Percentiles rank a stretch among this genome's conserved stretches.
phyloP scores from a whole-genome alignment of 345 rosid species.

The Populus nigra region DNA sequence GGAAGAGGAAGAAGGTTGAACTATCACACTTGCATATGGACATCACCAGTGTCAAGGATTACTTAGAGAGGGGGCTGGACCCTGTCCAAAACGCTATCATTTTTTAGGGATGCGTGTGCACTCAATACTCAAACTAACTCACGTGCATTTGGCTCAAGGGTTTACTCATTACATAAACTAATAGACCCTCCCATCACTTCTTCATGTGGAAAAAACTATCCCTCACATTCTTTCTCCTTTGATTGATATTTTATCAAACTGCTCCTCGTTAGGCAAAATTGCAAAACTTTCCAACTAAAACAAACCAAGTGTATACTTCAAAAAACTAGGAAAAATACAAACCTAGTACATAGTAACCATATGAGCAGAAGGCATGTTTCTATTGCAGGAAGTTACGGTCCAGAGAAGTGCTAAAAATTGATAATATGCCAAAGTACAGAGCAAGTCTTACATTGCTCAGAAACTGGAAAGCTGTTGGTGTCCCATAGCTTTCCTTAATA shows the following conservation, averaged over 20 bases:
- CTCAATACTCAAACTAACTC: background rate
- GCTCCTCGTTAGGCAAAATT: background rate
- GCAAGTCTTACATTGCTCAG: constrained; percentile 63
- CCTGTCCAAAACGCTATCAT: background rate
- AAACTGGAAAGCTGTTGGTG: constrained; percentile 77
- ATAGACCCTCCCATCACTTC: background rate
- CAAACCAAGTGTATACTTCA: background rate
- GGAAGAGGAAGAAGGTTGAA: too few species aligned
- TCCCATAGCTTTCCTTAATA: constrained; percentile 81
- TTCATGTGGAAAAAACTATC: background rate
- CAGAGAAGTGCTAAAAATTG: background rate
- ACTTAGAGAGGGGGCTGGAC: background rate
- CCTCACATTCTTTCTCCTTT: background rate
- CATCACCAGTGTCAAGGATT: background rate
- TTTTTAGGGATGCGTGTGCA: background rate
- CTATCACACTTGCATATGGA: background rate
- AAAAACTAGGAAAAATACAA: background rate
- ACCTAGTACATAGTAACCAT: background rate
- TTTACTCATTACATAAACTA: background rate
- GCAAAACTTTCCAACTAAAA: background rate
- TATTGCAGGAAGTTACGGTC: background rate
- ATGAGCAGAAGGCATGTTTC: background rate
- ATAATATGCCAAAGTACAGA: background rate
- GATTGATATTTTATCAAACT: background rate
- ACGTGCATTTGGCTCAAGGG: background rate